phyloP scores from a whole-genome alignment of 2,329 filamentous ascomycete genomes.

The Metarhizium robertsii region DNA sequence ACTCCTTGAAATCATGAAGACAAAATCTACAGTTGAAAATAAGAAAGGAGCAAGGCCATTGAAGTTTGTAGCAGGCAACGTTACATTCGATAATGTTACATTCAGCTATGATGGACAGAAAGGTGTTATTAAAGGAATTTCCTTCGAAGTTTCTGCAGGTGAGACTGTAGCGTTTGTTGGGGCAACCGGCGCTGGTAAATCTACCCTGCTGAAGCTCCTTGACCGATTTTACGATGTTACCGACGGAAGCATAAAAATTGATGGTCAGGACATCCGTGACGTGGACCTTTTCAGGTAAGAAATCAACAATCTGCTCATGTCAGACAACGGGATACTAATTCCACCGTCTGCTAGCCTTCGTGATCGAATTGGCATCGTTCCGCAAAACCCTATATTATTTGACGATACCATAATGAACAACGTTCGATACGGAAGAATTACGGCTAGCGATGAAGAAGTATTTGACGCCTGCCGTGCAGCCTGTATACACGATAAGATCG shows the following conservation, averaged over 20 bases:
- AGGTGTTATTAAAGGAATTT: conserved; percentile 44
- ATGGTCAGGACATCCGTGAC: conserved; percentile 47
- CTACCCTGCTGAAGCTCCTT: conserved; percentile 48
- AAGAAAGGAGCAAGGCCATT: conserved; percentile 40
- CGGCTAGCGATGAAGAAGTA: conserved; percentile 45
- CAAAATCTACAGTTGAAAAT: conserved; percentile 44
- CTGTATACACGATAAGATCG: conserved; percentile 49
- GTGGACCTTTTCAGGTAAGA: conserved; percentile 38
- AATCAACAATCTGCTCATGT: no score
- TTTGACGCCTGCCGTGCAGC: conserved; percentile 45
- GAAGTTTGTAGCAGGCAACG: conserved; percentile 40
- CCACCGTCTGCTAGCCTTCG: conserved; percentile 30
- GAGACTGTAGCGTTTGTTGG: conserved; percentile 52
- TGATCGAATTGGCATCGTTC: conserved; percentile 45
- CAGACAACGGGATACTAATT: conserved; percentile 3
- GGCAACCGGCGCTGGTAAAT: conserved; percentile 50
- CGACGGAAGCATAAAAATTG: conserved; percentile 41
- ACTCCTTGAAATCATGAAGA: conserved; percentile 48
- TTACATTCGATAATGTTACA: conserved; percentile 44
- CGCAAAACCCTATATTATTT: conserved; percentile 46
- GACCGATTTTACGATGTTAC: conserved; percentile 51
- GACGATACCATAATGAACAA: conserved; percentile 52
- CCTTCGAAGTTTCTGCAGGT: conserved; percentile 39
- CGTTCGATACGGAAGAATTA: conserved; percentile 45
- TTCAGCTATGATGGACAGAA: conserved; percentile 54